Evolutionary conservation across 257 asterid genomes (phyloP).

Genomic region (Handroanthus guayacan): DNA sequence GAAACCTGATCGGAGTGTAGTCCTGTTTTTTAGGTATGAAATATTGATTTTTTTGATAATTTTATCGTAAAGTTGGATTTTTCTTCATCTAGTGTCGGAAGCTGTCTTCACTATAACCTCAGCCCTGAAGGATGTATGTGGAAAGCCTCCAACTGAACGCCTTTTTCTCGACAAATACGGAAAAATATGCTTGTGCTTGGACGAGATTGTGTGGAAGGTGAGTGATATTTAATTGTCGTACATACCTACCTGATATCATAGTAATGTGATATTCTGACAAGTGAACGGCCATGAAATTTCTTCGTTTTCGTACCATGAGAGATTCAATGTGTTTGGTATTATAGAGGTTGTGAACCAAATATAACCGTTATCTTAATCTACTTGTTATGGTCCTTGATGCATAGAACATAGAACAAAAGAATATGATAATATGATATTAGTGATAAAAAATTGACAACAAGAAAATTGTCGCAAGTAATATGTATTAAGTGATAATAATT

Average conservation of each 20-base stretch:
- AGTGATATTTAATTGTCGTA: conserved; percentile 26
- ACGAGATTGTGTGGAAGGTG: conserved; percentile 98
- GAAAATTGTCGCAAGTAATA: no score
- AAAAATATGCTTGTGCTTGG: conserved; percentile 92
- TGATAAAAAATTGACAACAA: no score
- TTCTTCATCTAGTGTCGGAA: conserved; percentile 69
- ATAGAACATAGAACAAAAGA: no score
- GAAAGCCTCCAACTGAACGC: conserved; percentile 89
- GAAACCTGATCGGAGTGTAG: background rate
- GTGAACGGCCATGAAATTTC: background rate
- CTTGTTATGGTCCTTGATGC: background rate
- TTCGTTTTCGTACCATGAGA: background rate
- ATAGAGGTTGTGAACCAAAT: background rate
- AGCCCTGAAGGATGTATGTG: conserved; percentile 94
- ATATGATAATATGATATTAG: no score
- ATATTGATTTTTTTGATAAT: background rate
- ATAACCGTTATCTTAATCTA: background rate
- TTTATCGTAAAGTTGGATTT: background rate
- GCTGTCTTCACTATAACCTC: conserved; percentile 88
- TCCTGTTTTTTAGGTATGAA: background rate
- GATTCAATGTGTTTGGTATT: background rate
- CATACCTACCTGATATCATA: background rate
- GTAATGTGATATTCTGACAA: background rate
- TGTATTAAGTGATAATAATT: no score
- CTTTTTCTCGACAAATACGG: conserved; percentile 96